Evolutionary conservation across 495 filamentous ascomycete species (phyloP), one percentile per base, ranked within the genome.

Genomic region (Paragyromitra xinjiangensis): DNA sequence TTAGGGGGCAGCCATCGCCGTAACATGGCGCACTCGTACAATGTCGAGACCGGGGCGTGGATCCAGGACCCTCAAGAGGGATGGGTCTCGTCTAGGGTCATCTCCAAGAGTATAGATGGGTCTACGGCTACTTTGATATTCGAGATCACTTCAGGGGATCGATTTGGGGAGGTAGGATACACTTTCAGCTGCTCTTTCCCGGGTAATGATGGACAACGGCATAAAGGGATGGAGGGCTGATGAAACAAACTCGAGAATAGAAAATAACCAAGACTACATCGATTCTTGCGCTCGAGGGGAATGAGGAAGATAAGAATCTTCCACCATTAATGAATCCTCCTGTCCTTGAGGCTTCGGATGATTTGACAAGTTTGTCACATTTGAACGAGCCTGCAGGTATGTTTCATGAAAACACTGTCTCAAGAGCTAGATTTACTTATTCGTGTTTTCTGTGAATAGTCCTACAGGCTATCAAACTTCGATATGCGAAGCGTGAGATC

Each of bases 401-500:
- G 64, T 77, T 62, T 59, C 11, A 16, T 53, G 42, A 40, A 8
- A 4, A 26, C 6, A 39, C 34, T 40, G 9, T 61, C 62, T 44
- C 51, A 42, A 11, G 58, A 48, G 19, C 45, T 16, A 73, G 50
- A 34, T 37, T 70, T 72, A 7, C 50, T 76, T 64, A 74, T 67
- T 59, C 56, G 50, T 42, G 14, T 44, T 66, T 24, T 45, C 68
- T 74, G 66, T 82, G 26, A 70, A 74, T 80, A 98, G 95, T 99
- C 66, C 85, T 99, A 42, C 95, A 99, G 87, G 95, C 95, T 34
- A 99, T 99, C 83, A 94, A 93, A 82, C 90, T 99, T 81, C 93
- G 95, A 84, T 99, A 99, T 87, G 90, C 92, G 69, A 97, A 99
- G 83, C 98, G 98, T 83, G 95, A 99, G 82, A 99, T 99, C 81